Base-by-base conservation (phyloP, 2,329 filamentous ascomycete species). In the Aspergillus brasiliensis region DNA sequence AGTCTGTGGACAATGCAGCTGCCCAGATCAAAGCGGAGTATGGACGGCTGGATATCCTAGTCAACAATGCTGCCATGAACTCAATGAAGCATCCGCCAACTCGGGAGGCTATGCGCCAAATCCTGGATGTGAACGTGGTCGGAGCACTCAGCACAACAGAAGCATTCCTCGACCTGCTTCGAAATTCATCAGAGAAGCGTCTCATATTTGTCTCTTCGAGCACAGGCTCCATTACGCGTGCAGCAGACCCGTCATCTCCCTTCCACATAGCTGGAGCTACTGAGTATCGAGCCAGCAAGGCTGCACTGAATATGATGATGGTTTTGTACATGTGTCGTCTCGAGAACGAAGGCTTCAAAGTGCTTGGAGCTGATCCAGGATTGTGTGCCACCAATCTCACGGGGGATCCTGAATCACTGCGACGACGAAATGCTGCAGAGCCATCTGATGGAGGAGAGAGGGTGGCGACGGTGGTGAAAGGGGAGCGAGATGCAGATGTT, bases 11-110 rank as follows among this genome's bases (percentile, higher is more conserved):
- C 67, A 78, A 85, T 31, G 80, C 82, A 34, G 82, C 82, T 8
- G 84, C 87, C 63, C 80, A 81, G 58, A 80, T 83, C 21, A 81
- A 82, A 5, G 72, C 77, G 56, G 84, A 84, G 62, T 84, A 85
- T 65, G 86, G 64, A 44, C 62, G 64, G 2, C 58, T 70, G 2
- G 64, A 70, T 51, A 60, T 69, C 46, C 55, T 66, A 4, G 55
- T 69, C 23, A 69, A 69, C 57, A 67, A 17, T 31, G 67, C 68
- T 8, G 66, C 65, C 4, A 47, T 55, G 13, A 15, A 11, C 8
- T 47, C 46, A 17, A 21, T 28, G 25, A 11, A 48, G 48, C 38
- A 31, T n/a, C 38, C 21, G 5, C 47, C 51, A 25, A 56, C 19
- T 70, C 78, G 3, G 65, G 74, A 5, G 73, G 23, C 53, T 1